Conservation (phyloP, 1,284 basidiomycete species). For the Apiotrichum mycotoxinovorans region DNA sequence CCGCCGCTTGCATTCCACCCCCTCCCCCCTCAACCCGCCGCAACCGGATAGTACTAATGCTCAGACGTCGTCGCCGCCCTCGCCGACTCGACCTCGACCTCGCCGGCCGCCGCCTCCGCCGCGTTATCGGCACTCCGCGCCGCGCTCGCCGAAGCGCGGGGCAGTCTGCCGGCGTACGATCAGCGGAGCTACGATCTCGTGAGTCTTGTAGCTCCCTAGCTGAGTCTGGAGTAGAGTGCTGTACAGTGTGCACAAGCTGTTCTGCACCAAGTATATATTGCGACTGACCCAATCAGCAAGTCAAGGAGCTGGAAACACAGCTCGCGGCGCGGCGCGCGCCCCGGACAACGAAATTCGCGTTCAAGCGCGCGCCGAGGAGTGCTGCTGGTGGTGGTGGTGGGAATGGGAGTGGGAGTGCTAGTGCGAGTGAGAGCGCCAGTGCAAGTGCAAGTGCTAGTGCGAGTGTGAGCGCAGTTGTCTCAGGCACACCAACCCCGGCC, state of each 20-base stretch:
- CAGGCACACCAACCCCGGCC: too few relatives aligned
- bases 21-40: too few relatives aligned
- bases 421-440: not conserved
- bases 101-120: not conserved
- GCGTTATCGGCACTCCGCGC: conserved; percentile 15
- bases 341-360: conserved; percentile 61
- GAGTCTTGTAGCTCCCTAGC: conserved; percentile 44
- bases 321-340: conserved; percentile 56
- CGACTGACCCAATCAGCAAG: conserved; percentile 53
- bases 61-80: conserved; percentile 2
- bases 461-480: not conserved
- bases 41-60: not conserved
- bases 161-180: conserved; percentile 66
- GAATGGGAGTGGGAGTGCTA: conserved; percentile 38
- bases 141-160: conserved; percentile 59
- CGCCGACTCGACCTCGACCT: too few relatives aligned
- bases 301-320: conserved; percentile 58
- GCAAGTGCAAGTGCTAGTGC: conserved; percentile 40
- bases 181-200: conserved; percentile 67
- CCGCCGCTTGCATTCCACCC: too few relatives aligned
- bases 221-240: too few relatives aligned
- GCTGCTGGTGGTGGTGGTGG: conserved; percentile 2
- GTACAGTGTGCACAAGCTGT: not conserved
- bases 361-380: conserved; percentile 56
- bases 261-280: too few relatives aligned